Base-by-base conservation (phyloP, 768 basidiomycete genomes). In the Agrocybe pediades region DNA sequence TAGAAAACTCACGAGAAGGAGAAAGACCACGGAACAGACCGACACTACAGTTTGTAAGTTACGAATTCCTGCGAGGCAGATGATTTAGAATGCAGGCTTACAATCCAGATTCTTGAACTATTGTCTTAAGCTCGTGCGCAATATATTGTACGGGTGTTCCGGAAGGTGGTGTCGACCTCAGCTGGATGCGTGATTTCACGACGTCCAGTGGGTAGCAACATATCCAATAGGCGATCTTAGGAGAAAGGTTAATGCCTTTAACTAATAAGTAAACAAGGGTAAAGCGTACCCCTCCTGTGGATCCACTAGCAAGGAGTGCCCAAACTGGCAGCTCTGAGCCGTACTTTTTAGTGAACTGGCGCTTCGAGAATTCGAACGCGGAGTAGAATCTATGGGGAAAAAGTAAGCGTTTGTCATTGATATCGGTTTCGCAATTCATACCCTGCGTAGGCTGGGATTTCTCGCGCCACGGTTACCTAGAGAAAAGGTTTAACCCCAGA, bases 381-480 rank as follows among this genome's bases (percentile, higher is more conserved):
- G 33, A 5, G 11, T 36, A 90, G 60, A 90, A 91, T 45, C 88
- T 91, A 41, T 15, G 7, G 29, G 13, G 13, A 15, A 13, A n/a
- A 36, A 36, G 33, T 36, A 3, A 36, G 11, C 11, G 3, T 13
- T 36, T 36, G 33, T 15, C n/a, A 36, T 36, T 11, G 3, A 4
- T n/a, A 36, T 36, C 33, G 11, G 5, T 36, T 5, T 36, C 5
- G 4, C 26, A 46, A 25, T 17, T 76, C 83, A 55, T 60, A 90
- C 85, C 90, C 94, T 26, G 95, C 95, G 66, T 98, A 98, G 8
- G 95, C 96, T 2, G 97, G 97, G 29, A 98, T 94, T 70, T 99
- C 97, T 60, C 95, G 80, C 0, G 86, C 85, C 17, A 98, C 84
- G 0, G 97, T 98, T 11, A 94, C 80, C 94, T 95, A 62, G 4